Evolutionary conservation across 1,284 basidiomycete species (phyloP).

Genomic region (Austroboletus novae-zelandiae): DNA sequence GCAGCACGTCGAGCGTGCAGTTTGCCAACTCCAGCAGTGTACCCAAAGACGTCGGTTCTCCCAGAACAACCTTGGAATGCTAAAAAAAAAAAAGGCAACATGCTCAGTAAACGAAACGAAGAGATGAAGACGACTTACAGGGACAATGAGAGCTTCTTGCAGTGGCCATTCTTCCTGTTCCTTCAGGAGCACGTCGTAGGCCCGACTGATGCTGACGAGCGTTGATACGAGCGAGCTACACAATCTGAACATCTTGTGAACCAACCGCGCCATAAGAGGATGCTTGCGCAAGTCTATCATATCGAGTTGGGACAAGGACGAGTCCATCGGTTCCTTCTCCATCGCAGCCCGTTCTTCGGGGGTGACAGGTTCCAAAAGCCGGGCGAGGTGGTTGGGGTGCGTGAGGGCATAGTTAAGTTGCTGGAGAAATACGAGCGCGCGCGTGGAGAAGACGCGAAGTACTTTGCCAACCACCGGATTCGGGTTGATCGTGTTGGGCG

Average conservation of each 20-base stretch:
- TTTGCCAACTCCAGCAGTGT: constrained; percentile 77
- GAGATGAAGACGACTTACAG: constrained; percentile 50
- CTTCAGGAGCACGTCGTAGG: constrained; percentile 64
- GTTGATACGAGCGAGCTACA: constrained; percentile 69
- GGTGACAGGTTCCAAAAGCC: constrained; percentile 78
- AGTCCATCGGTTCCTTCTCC: constrained; percentile 54
- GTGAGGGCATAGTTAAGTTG: constrained; percentile 87
- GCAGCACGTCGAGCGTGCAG: constrained; percentile 66
- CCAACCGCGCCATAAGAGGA: constrained; percentile 67
- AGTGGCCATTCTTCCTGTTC: constrained; percentile 71
- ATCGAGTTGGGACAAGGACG: constrained; percentile 40
- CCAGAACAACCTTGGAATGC: constrained; percentile 79
- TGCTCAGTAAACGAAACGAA: constrained; percentile 1
- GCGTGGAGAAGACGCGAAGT: constrained; percentile 63
- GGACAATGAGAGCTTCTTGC: constrained; percentile 65
- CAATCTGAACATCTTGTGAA: constrained; percentile 67
- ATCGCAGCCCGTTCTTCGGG: constrained; percentile 66
- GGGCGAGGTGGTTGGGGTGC: constrained; percentile 85
- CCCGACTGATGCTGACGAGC: constrained; percentile 68
- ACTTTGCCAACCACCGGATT: constrained; percentile 55
- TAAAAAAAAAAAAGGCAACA: constrained; percentile 28
- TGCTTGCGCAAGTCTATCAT: constrained; percentile 60
- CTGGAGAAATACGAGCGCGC: constrained; percentile 75
- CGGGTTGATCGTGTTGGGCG: constrained; percentile 38
- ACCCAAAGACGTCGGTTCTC: constrained; percentile 76